Base-by-base conservation (phyloP, 345 rosid species). In the Eucalyptus grandis region DNA sequence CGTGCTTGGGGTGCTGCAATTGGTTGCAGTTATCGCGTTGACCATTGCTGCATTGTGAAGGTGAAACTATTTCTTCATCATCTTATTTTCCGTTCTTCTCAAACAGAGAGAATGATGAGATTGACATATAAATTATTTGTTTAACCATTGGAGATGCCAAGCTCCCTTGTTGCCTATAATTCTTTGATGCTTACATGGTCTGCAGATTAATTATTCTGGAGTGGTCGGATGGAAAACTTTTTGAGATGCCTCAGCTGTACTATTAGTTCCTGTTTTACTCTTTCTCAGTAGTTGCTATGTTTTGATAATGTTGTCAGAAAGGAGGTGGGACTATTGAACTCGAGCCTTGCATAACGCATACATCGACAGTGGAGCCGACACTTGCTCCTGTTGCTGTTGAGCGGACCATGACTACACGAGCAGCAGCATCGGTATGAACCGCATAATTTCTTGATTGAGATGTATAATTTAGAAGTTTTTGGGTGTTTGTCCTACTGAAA, bases 1-100 rank as follows among this genome's bases (percentile, higher is more conserved):
- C 98, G 99, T 91, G 98, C 99, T 24, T 98, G 99, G 99, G 99
- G 99, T 91, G 99, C 99, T 90, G 99, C 99, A 91, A 98, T 97
- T 86, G 98, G 98, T 87, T 98, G 99, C 93, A 98, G 99, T 90
- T 98, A 96, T 93, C 95, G 94, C 89, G 96, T 98, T 89, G 99
- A 98, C 92, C 94, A 95, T 88, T 98, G 99, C 96, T 98, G 96
- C 96, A 96, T 98, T 91, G 93, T 98, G 91, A 98, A 98, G 99
- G 99, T 98, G 88, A 88, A n/a, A 37, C 67, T 89, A 67, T 43
- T 88, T 89, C 83, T 87, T 88, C 65, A 8, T 87, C 47, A 65
- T 49, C 77, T 56, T 87, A 87, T 83, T 21, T 49, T 27, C 40
- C 4, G 21, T 27, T 58, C 37, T 50, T 65, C 51, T 62, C 31